phyloP scores from a whole-genome alignment of 2,329 filamentous ascomycete genomes.

The Calonectria leucothoes region DNA sequence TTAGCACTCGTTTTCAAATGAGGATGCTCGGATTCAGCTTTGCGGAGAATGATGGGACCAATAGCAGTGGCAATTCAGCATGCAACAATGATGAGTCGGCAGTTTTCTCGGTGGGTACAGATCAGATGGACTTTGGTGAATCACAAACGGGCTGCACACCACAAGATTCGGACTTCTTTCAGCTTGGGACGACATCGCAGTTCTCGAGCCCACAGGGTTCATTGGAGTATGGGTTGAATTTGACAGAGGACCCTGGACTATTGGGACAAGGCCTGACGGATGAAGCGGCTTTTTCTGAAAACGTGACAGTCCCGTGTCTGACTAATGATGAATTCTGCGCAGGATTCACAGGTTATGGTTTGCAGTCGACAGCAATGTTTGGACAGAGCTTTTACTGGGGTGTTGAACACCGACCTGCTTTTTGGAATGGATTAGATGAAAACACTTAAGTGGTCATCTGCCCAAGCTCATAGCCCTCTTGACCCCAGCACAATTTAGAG shows the following conservation, averaged over 20 bases:
- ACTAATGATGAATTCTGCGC: background rate
- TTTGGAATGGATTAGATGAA: background rate
- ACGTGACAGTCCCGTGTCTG: background rate
- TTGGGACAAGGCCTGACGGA: background rate
- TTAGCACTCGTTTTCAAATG: background rate
- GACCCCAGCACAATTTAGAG: background rate
- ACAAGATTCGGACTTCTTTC: background rate
- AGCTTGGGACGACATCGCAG: background rate
- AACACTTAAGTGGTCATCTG: background rate
- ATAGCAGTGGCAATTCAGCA: too few species aligned
- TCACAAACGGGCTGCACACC: accelerated
- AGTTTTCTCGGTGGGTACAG: background rate
- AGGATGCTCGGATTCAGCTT: background rate
- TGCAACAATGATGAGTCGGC: background rate
- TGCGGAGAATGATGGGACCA: background rate
- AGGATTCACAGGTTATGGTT: background rate
- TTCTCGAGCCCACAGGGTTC: background rate
- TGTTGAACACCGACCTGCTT: background rate
- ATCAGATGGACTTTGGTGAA: too few species aligned
- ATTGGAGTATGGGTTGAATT: background rate
- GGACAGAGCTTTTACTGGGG: background rate
- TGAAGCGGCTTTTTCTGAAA: background rate
- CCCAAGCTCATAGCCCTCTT: background rate
- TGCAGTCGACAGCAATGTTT: background rate
- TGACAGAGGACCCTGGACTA: background rate